Conservation (phyloP, 225 moss, liverwort and hornwort species). For the Lunularia cruciata region DNA sequence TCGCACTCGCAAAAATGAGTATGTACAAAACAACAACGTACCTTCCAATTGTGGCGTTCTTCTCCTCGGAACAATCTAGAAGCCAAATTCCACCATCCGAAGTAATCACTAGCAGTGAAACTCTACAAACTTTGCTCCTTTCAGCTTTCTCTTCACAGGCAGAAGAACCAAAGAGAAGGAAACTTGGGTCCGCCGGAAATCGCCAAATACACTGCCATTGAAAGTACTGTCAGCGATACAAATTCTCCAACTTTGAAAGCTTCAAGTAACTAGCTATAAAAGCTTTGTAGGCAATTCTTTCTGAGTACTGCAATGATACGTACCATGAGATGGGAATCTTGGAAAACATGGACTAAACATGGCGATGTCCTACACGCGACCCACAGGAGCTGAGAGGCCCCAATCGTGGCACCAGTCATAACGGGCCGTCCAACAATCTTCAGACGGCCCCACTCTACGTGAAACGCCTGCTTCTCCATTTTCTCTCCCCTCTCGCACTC, state of each 20-base stretch:
- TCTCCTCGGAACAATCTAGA: slow-evolving; percentile 41
- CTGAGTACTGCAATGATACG: too few relatives aligned
- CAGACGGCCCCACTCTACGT: slow-evolving; percentile 49
- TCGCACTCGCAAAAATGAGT: background rate
- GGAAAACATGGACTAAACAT: slow-evolving; percentile 64
- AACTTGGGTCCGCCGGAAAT: slow-evolving; percentile 68
- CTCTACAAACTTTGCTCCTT: slow-evolving; percentile 4
- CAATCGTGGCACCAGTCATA: slow-evolving; percentile 59
- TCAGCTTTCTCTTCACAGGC: slow-evolving; percentile 25
- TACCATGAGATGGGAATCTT: slow-evolving; percentile 60
- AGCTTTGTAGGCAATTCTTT: too few relatives aligned
- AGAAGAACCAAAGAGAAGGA: slow-evolving; percentile 41
- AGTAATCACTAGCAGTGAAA: slow-evolving; percentile 66
- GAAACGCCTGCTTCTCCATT: slow-evolving; percentile 30
- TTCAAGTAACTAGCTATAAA: too few relatives aligned
- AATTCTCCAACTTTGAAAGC: background rate
- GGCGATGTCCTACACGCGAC: slow-evolving; percentile 67
- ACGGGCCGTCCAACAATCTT: slow-evolving; percentile 53
- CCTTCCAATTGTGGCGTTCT: slow-evolving; percentile 17
- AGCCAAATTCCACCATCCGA: slow-evolving; percentile 67
- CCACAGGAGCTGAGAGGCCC: slow-evolving; percentile 65
- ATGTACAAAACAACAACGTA: background rate
- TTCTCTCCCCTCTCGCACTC: too few relatives aligned
- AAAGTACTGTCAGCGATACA: background rate
- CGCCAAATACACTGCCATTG: slow-evolving; percentile 56